These are phyloP conservation scores for Celoporthe dispersa DNA, from an alignment of 2,329 filamentous ascomycete genomes.

Conservation along the genomic window DNA sequence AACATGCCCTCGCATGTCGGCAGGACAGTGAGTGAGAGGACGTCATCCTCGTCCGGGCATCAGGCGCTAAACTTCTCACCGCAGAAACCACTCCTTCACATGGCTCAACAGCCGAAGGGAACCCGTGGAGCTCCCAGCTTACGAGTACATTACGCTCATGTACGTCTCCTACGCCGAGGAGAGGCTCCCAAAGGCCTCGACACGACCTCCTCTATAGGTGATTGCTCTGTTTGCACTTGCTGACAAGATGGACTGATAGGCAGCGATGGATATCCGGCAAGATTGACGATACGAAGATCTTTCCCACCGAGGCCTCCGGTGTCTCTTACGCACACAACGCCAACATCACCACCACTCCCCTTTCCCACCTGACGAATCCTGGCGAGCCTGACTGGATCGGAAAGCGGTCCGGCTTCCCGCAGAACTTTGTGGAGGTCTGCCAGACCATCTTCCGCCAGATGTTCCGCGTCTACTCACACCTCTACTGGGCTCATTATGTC, in stretches of 20 bases:
- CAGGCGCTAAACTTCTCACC: constrained; percentile 27
- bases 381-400: constrained; percentile 79
- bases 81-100: constrained; percentile 88
- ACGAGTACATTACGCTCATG: constrained; percentile 84
- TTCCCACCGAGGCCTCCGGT: constrained; percentile 81
- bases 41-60: neutral
- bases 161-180: neutral
- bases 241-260: constrained; percentile 50
- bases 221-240: neutral
- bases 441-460: constrained; percentile 96
- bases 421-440: constrained; percentile 86
- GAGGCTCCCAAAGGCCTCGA: neutral
- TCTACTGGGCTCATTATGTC: constrained; percentile 95
- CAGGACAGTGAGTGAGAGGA: constrained; percentile 76
- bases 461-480: constrained; percentile 96
- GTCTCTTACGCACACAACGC: constrained; percentile 70
- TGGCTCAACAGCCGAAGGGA: constrained; percentile 90
- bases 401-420: constrained; percentile 89
- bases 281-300: constrained; percentile 86
- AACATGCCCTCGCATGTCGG: constrained; percentile 90
- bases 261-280: constrained; percentile 98
- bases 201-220: neutral
- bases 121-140: constrained; percentile 89
- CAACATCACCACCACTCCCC: constrained; percentile 59
- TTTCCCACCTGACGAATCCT: constrained; percentile 65